These are phyloP conservation scores for Penicillium occitanis DNA, from an alignment of 2,329 filamentous ascomycete species.

Conservation along the genomic window DNA sequence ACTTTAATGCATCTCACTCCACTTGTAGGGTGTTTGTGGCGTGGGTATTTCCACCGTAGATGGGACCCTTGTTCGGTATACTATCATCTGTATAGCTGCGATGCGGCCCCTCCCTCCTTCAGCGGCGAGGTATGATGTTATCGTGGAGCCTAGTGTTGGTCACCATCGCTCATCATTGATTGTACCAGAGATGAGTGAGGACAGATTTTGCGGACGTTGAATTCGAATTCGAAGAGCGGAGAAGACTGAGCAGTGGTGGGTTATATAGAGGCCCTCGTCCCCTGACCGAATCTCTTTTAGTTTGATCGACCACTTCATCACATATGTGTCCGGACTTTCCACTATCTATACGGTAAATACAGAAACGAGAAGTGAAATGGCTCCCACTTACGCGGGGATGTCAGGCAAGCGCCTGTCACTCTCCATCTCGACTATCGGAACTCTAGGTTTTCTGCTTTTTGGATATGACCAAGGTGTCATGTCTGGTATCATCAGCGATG, in stretches of 20 bases:
- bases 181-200: not conserved
- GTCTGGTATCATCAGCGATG: conserved; percentile 61
- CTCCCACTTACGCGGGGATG: conserved; percentile 59
- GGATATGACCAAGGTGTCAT: conserved; percentile 66
- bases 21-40: not conserved
- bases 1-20: not conserved
- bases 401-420: conserved; percentile 50
- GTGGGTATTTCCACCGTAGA: conserved; percentile 1
- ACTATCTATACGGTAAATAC: too few species aligned
- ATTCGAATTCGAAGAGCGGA: not conserved
- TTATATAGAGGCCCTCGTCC: not conserved
- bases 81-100: not conserved
- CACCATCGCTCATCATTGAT: not conserved
- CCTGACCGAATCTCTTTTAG: not conserved
- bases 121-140: conserved; percentile 7
- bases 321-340: not conserved
- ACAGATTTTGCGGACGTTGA: not conserved
- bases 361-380: conserved; percentile 41
- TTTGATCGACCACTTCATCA: not conserved
- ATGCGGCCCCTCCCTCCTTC: conserved; percentile 4
- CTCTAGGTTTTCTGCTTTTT: conserved; percentile 63
- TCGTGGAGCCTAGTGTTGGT: not conserved
- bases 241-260: not conserved
- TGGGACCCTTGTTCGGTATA: not conserved
- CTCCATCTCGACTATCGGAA: conserved; percentile 44